phyloP scores from a whole-genome alignment of 345 rosid genomes.

The Eucalyptus erythrocorys region DNA sequence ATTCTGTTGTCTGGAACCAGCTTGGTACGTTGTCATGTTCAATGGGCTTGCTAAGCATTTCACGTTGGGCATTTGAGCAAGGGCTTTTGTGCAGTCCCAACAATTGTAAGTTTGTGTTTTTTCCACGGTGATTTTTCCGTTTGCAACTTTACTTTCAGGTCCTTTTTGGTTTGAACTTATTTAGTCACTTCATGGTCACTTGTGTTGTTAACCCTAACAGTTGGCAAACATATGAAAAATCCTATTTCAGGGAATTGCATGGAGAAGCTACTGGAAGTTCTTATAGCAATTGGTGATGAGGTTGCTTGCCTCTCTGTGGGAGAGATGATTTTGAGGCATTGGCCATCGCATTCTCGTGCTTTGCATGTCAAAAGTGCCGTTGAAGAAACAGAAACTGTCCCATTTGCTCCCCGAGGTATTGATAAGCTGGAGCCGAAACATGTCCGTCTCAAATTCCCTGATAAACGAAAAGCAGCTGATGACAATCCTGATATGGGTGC shows the following conservation, averaged over 20 bases:
- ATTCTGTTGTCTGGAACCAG: constrained; percentile 98
- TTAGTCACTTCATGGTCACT: not conserved
- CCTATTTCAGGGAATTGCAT: constrained; percentile 87
- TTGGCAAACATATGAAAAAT: not conserved
- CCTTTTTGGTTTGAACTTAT: not conserved
- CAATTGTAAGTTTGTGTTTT: constrained; percentile 45
- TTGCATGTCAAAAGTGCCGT: constrained; percentile 67
- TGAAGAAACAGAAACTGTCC: constrained; percentile 65
- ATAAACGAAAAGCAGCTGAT: constrained; percentile 68
- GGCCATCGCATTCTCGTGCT: constrained; percentile 99
- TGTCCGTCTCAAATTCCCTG: constrained; percentile 70
- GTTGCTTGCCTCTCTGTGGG: constrained; percentile 93
- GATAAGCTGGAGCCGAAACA: constrained; percentile 89
- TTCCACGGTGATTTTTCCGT: not conserved
- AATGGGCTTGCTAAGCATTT: constrained; percentile 79
- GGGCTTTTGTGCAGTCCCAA: constrained; percentile 98
- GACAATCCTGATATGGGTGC: constrained; percentile 28
- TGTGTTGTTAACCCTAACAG: not conserved
- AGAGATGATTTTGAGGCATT: constrained; percentile 86
- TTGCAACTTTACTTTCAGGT: not conserved
- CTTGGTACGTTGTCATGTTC: constrained; percentile 95
- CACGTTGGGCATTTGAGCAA: constrained; percentile 99
- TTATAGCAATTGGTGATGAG: constrained; percentile 98
- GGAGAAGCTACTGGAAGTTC: constrained; percentile 98
- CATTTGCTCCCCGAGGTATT: constrained; percentile 88